A percentile compares a stretch with the other conserved stretches of the same genome.
Evolutionary conservation across 164 flowering plant genomes (phyloP).

Genomic region (Litsea cubeba): DNA sequence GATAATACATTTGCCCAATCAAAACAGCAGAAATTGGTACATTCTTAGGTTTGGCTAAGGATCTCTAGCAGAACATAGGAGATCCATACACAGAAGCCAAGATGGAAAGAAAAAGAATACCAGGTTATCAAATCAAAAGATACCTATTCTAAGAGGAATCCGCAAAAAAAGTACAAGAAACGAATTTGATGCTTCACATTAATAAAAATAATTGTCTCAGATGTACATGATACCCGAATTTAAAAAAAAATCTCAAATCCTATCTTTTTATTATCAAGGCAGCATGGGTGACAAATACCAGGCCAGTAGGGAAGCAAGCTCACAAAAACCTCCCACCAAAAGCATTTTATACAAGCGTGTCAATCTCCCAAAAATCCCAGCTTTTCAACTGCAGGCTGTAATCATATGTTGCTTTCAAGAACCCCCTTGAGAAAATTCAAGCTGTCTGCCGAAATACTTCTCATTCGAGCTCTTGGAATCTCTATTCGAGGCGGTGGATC

Average conservation of each 20-base stretch:
- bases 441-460: constrained; percentile 88
- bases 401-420: constrained; percentile 40
- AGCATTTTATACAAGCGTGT: neutral
- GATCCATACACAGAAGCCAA: neutral
- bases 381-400: no score
- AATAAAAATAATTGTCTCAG: constrained; percentile 3
- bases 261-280: neutral
- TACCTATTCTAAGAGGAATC: constrained; percentile 1
- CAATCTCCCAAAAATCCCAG: neutral
- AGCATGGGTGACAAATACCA: neutral
- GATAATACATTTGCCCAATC: neutral
- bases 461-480: constrained; percentile 44
- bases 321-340: neutral
- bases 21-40: neutral
- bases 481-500: constrained; percentile 86
- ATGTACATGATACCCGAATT: constrained; percentile 4
- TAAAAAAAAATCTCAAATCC: constrained; percentile 4
- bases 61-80: neutral
- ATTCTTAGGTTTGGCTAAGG: neutral
- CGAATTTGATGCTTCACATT: constrained; percentile 1
- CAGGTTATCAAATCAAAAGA: neutral
- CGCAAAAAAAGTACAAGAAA: neutral
- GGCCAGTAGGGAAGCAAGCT: neutral
- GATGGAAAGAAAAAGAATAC: neutral
- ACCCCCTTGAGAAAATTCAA: constrained; percentile 71